Evolutionary conservation across 2,329 filamentous ascomycete species (phyloP).

Genomic region (Pseudopithomyces maydicus): DNA sequence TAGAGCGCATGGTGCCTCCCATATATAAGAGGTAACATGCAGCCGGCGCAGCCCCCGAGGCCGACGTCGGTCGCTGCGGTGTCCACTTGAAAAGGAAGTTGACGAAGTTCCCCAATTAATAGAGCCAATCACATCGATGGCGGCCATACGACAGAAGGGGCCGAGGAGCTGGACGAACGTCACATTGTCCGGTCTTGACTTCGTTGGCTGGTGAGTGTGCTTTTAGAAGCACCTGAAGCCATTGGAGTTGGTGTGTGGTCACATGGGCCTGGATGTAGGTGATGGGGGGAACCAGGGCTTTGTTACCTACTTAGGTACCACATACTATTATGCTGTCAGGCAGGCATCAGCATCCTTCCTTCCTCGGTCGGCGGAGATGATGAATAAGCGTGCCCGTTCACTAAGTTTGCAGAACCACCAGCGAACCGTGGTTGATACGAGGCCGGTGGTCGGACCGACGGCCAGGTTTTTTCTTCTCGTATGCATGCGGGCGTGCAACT

Average conservation of each 20-base stretch:
- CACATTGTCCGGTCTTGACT: background rate
- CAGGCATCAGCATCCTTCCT: background rate
- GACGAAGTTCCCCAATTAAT: background rate
- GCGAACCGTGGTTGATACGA: background rate
- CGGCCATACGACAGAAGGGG: background rate
- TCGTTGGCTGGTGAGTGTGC: background rate
- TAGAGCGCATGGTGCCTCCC: background rate
- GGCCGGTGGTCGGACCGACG: background rate
- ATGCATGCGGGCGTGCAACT: background rate
- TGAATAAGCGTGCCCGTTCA: background rate
- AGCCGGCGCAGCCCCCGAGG: background rate
- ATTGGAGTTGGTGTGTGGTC: background rate
- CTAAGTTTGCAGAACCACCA: background rate
- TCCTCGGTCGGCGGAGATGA: background rate
- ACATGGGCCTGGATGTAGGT: background rate
- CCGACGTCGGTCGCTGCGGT: constrained; percentile 3
- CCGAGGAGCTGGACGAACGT: background rate
- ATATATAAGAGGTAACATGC: background rate
- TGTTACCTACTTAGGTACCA: background rate
- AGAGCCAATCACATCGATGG: background rate
- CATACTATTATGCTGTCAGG: background rate
- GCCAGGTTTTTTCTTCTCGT: background rate
- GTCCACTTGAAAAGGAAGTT: background rate
- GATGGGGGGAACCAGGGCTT: background rate
- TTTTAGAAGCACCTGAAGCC: background rate